phyloP scores from a whole-genome alignment of 345 rosid genomes.

The Draba incana region DNA sequence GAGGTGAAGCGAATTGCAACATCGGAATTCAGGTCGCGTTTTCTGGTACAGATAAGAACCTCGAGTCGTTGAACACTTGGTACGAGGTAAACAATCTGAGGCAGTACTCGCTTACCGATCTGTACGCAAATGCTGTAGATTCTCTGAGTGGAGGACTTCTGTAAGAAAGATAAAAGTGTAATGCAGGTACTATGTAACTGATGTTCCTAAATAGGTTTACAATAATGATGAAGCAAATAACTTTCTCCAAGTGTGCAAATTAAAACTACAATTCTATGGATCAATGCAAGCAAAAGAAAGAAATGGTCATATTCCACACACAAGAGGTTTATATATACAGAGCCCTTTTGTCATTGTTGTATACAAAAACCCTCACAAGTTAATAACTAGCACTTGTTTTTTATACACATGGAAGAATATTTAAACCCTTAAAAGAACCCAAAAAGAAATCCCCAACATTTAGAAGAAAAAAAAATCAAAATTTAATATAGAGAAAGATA shows the following conservation, averaged over 20 bases:
- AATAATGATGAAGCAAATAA: conserved; percentile 23
- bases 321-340: conserved; percentile 38
- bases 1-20: conserved; percentile 57
- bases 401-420: conserved; percentile 39
- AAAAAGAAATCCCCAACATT: conserved; percentile 23
- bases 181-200: conserved; percentile 18
- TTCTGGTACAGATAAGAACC: conserved; percentile 84
- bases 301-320: conserved; percentile 7
- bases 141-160: conserved; percentile 37
- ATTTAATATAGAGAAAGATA: conserved; percentile 17
- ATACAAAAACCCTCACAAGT: conserved; percentile 27
- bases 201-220: conserved; percentile 23
- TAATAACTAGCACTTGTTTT: conserved; percentile 24
- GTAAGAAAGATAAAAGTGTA: conserved; percentile 27
- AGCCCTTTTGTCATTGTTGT: conserved; percentile 30
- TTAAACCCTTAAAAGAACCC: conserved; percentile 16
- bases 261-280: conserved; percentile 12
- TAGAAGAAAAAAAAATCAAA: conserved; percentile 18
- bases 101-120: conserved; percentile 61
- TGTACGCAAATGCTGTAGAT: conserved; percentile 52
- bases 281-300: conserved; percentile 16
- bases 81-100: conserved; percentile 77
- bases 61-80: conserved; percentile 78
- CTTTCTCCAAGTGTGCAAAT: conserved; percentile 14
- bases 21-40: conserved; percentile 71